Percentiles rank a stretch among this genome's conserved stretches.
These are phyloP conservation scores for Carex sylvatica DNA, from an alignment of 202 grass and related monocot species.

Conservation along the genomic window DNA sequence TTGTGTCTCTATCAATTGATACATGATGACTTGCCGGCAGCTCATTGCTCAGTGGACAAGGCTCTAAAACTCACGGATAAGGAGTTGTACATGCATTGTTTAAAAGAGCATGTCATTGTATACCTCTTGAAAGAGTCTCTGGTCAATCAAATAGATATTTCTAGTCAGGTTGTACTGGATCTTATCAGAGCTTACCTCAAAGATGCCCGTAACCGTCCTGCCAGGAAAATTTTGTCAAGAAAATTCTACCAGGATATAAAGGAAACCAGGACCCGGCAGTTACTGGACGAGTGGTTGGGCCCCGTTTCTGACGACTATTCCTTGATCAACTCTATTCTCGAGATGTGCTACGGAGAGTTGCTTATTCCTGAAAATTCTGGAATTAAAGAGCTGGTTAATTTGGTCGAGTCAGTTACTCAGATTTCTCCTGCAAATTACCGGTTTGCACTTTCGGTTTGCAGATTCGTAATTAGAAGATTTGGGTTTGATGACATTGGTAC, in stretches of 20 bases:
- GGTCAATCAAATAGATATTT: slow-evolving; percentile 27
- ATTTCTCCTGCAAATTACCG: slow-evolving; percentile 77
- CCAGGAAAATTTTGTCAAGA: slow-evolving; percentile 58
- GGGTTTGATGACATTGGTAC: slow-evolving; percentile 36
- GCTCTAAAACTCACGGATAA: slow-evolving; percentile 49
- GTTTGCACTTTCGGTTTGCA: slow-evolving; percentile 65
- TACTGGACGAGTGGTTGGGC: slow-evolving; percentile 78
- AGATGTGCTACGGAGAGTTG: slow-evolving; percentile 59
- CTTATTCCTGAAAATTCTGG: slow-evolving; percentile 49
- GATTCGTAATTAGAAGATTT: slow-evolving; percentile 37
- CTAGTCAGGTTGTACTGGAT: slow-evolving; percentile 37
- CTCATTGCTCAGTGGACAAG: slow-evolving; percentile 57
- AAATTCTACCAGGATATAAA: slow-evolving; percentile 68
- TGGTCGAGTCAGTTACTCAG: slow-evolving; percentile 75
- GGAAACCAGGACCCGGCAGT: slow-evolving; percentile 62
- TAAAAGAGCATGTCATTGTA: slow-evolving; percentile 73
- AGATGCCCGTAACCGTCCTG: slow-evolving; percentile 38
- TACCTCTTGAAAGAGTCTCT: slow-evolving; percentile 44
- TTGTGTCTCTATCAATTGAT: slow-evolving; percentile 60
- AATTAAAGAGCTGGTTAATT: slow-evolving; percentile 68
- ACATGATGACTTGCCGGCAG: slow-evolving; percentile 52
- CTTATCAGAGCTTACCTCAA: slow-evolving; percentile 57
- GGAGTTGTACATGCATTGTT: slow-evolving; percentile 56
- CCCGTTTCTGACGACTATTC: slow-evolving; percentile 53
- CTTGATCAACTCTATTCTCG: slow-evolving; percentile 70